Base-by-base conservation (phyloP, 805 yeast species). In the Debaryomyces hansenii region DNA sequence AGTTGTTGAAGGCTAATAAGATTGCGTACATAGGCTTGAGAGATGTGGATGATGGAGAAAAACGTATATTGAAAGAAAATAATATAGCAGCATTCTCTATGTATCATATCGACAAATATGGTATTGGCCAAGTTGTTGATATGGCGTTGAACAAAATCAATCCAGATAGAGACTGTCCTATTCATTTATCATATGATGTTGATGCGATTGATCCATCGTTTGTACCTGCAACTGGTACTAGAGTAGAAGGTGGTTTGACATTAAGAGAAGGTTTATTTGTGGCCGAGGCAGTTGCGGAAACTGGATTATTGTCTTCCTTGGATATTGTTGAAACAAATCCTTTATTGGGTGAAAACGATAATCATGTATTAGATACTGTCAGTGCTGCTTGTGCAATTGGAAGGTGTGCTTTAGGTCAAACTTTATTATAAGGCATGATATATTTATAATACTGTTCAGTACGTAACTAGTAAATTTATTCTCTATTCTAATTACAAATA, bases 221-320 rank as follows among this genome's bases (percentile, higher is more conserved):
- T 62, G 97, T 94, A 11, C 97, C 97, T 15, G 96, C 97, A 34
- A 92, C 99, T 1, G 99, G 99, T 45, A 94, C 99, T 1, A 92
- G 97, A 37, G 99, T 92, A 12, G 84, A 96, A 65, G 98, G 98
- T 53, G 99, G 99, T 3, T 75, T 92, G 53, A 85, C 97, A 7
- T 78, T 92, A 67, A 82, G 99, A 71, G 99, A 92, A 70, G 97
- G 97, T 41, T 78, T 94, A 64, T 92, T 86, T 63, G 69, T 92
- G 44, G 94, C 91, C 50, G 99, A 92, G 71, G 94, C 92, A 54
- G 75, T 91, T 29, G 97, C 97, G 7, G 89, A 83, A 59, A 81
- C 96, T 21, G 97, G 97, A n/a, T 80, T 83, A 54, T 78, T 92
- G 51, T 84, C 84, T 9, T 94, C 96, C 10, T 72, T 92, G 67